Base-by-base conservation (phyloP, 768 basidiomycete species). In the Ramaria rubella region DNA sequence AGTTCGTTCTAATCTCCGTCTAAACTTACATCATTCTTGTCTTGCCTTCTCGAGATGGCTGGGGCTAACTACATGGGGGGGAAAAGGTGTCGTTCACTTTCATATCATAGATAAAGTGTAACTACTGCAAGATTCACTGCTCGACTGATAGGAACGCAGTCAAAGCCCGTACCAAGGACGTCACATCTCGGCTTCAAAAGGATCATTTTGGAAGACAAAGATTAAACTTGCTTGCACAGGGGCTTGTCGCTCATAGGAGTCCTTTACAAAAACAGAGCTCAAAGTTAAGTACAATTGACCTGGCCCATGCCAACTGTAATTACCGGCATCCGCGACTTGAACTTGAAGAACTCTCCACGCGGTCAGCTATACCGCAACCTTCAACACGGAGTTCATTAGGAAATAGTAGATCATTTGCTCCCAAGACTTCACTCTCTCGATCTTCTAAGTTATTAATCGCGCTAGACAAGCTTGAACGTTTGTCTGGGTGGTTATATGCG, bases 61-160 rank as follows among this genome's bases (percentile, higher is more conserved):
- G 85, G 86, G 5, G 86, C 84, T 29, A 87, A 87, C 62, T 87
- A 87, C 59, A 87, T 85, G 84, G 86, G 86, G 23, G 86, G 86
- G 12, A 84, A 80, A 70, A 75, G 82, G 85, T 83, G 48, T 33
- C 68, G 19, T 36, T 44, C 21, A 12, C 43, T 54, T 26, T 26
- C 24, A 19, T 14, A 33, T 52, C 55, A 34, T n/a, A 27, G 12
- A 17, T 7, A 7, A 8, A 36, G 7, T 36, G 34, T 38, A 14
- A 38, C n/a, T 38, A 12, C 2, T 38, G 36, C 36, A 38, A 38
- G 12, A 38, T 38, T 14, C 36, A 8, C n/a, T 2, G 23, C n/a
- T 17, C n/a, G 40, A 17, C 26, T 29, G n/a, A 24, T 55, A 87
- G 86, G 62, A 87, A 81, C 63, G 73, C 75, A 1, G 80, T 79